phyloP scores from a whole-genome alignment of 805 yeast genomes.

The Naumovozyma baii region DNA sequence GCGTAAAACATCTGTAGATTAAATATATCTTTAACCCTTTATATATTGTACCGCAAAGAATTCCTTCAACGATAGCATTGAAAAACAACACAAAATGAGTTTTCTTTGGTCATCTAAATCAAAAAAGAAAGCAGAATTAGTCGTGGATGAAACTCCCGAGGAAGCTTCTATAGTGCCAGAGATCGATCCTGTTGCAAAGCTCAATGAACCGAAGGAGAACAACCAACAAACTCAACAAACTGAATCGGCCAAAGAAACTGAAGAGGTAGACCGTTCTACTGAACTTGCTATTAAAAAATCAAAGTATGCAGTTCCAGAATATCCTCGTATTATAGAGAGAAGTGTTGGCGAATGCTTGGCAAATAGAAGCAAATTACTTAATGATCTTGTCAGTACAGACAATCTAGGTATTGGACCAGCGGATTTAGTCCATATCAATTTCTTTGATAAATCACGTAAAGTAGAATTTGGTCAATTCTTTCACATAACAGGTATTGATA shows the following conservation, averaged over 20 bases:
- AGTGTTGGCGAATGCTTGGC: slow-evolving; percentile 27
- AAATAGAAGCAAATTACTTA: slow-evolving; percentile 16
- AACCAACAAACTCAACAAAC: too few relatives aligned
- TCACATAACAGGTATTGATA: slow-evolving; percentile 39
- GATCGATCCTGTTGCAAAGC: background rate
- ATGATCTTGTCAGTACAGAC: slow-evolving; percentile 10
- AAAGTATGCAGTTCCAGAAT: slow-evolving; percentile 9
- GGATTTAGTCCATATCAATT: slow-evolving; percentile 46
- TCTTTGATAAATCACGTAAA: slow-evolving; percentile 32
- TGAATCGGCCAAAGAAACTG: too few relatives aligned
- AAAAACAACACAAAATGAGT: slow-evolving; percentile 5
- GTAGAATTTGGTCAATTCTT: slow-evolving; percentile 45
- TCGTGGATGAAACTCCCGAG: background rate
- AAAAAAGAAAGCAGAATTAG: slow-evolving; percentile 1
- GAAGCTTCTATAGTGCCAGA: background rate
- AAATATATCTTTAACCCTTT: background rate
- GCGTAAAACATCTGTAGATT: too few relatives aligned
- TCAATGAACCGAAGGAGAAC: too few relatives aligned
- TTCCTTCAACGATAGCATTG: too few relatives aligned
- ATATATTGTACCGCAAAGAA: too few relatives aligned
- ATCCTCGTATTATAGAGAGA: slow-evolving; percentile 23
- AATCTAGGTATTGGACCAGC: slow-evolving; percentile 58
- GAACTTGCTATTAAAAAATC: too few relatives aligned
- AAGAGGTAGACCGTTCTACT: too few relatives aligned
- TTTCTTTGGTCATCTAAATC: slow-evolving; percentile 8